Conservation (phyloP, 1,284 basidiomycete species). For the Puccinia triticina region DNA sequence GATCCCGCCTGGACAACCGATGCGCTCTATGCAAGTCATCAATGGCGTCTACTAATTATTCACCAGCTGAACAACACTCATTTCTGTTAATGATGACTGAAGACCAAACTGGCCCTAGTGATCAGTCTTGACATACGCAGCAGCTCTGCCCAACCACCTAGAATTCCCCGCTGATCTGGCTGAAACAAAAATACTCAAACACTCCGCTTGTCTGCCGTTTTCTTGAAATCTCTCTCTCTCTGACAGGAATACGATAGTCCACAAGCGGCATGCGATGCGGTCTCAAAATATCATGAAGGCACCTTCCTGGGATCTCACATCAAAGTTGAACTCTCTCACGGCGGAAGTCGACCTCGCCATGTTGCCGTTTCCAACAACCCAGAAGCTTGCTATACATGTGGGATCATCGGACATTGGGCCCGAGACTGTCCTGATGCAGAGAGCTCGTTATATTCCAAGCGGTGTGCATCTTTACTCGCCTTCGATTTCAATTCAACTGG, state of each 20-base stretch:
- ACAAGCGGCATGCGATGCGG: constrained; percentile 78
- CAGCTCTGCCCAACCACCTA: neutral
- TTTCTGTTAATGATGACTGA: neutral
- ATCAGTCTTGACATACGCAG: constrained; percentile 7
- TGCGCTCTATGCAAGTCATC: neutral
- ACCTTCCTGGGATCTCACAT: constrained; percentile 86
- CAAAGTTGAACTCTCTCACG: constrained; percentile 77
- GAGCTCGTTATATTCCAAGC: constrained; percentile 10
- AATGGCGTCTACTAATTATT: neutral
- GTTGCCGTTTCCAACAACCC: constrained; percentile 64
- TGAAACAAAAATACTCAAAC: constrained; percentile 8
- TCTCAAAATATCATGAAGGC: constrained; percentile 79
- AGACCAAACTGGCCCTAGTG: constrained; percentile 1
- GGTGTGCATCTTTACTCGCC: constrained; percentile 37
- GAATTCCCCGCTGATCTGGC: neutral
- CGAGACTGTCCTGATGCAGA: constrained; percentile 65
- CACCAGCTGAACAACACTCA: neutral
- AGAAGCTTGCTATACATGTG: constrained; percentile 80
- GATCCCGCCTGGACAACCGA: neutral
- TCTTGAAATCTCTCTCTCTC: constrained; percentile 7
- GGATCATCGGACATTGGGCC: constrained; percentile 79
- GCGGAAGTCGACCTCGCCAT: constrained; percentile 65
- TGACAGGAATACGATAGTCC: constrained; percentile 75
- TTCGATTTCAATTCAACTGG: constrained; percentile 14
- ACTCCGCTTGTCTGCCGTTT: neutral